Conservation (phyloP, 805 yeast genomes). For the Kluyveromyces nonfermentans region DNA sequence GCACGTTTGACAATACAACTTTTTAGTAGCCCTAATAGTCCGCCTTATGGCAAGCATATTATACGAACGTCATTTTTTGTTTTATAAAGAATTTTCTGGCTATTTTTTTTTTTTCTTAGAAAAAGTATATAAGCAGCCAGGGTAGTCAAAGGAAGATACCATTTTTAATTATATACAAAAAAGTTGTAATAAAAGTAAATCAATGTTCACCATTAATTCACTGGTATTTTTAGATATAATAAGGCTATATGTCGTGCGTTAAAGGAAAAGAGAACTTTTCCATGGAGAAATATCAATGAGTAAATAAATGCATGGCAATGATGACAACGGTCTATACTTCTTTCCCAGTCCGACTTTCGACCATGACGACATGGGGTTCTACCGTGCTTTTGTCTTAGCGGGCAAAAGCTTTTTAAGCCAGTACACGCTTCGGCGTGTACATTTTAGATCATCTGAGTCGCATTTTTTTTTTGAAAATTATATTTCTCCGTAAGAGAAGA, state of each 20-base stretch:
- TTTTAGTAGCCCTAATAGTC: background rate
- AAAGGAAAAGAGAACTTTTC: slow-evolving; percentile 10
- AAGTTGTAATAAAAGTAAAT: too few relatives aligned
- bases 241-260: background rate
- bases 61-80: background rate
- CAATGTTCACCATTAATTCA: too few relatives aligned
- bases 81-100: background rate
- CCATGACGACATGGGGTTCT: slow-evolving; percentile 79
- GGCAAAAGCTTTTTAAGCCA: slow-evolving; percentile 76
- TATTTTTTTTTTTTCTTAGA: too few relatives aligned
- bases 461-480: slow-evolving; percentile 4
- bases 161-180: too few relatives aligned
- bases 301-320: slow-evolving; percentile 23
- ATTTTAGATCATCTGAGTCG: slow-evolving; percentile 27
- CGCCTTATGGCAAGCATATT: background rate
- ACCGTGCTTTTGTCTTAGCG: slow-evolving; percentile 26
- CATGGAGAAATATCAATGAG: slow-evolving; percentile 3
- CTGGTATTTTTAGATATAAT: too few relatives aligned
- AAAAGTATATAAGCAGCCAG: background rate
- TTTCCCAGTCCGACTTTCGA: slow-evolving; percentile 83
- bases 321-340: slow-evolving; percentile 58
- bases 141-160: too few relatives aligned
- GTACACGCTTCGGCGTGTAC: slow-evolving; percentile 36
- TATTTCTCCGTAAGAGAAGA: background rate
- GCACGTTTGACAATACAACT: too few relatives aligned